Conservation (phyloP, 345 rosid genomes). For the Litchi chinensis region DNA sequence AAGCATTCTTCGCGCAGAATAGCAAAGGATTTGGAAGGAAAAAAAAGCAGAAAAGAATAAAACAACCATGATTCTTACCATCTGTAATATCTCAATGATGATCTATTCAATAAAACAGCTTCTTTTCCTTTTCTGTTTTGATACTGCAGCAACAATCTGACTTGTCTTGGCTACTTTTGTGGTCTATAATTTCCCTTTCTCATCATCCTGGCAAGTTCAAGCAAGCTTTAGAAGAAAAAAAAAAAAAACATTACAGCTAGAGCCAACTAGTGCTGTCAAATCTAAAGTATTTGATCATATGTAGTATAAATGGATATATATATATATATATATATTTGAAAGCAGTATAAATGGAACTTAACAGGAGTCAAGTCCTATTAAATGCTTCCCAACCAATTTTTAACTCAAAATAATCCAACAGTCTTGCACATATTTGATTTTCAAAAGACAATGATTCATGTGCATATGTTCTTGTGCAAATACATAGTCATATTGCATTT, state of each 20-base stretch:
- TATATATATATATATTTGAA: no score
- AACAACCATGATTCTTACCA: background rate
- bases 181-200: slow-evolving; percentile 39
- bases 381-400: background rate
- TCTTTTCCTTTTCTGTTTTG: background rate
- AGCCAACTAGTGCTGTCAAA: background rate
- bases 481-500: background rate
- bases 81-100: background rate
- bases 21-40: background rate
- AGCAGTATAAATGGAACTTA: background rate
- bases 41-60: background rate
- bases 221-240: background rate
- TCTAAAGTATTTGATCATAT: background rate
- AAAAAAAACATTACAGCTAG: background rate
- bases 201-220: slow-evolving; percentile 42
- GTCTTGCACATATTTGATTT: background rate
- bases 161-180: slow-evolving; percentile 5
- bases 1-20: background rate
- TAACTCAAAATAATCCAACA: background rate
- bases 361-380: background rate
- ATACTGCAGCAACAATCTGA: background rate
- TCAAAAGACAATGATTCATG: background rate
- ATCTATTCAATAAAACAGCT: background rate
- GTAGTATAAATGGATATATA: background rate
- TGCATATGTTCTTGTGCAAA: background rate